phyloP scores from a whole-genome alignment of 441 rosid genomes.

The Dalechampia spathulata region DNA sequence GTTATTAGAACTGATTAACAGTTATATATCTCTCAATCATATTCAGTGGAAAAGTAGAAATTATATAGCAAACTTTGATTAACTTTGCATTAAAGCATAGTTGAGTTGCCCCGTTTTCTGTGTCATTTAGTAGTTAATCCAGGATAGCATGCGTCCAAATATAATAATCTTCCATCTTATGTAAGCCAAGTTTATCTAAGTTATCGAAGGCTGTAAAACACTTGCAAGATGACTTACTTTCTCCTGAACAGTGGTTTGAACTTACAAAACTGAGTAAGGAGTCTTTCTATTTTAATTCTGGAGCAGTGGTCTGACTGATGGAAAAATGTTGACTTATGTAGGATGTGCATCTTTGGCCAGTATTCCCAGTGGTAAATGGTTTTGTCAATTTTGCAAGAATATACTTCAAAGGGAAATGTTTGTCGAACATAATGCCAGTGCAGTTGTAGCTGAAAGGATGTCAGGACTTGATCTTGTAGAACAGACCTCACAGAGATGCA shows the following conservation, averaged over 20 bases:
- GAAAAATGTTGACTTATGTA: slow-evolving; percentile 24
- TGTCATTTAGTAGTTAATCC: no score
- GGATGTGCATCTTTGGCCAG: slow-evolving; percentile 75
- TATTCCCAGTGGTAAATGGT: slow-evolving; percentile 84
- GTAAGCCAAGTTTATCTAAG: no score
- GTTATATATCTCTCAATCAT: no score
- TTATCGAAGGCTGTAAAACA: no score
- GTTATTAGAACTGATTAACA: no score
- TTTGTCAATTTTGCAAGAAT: slow-evolving; percentile 83
- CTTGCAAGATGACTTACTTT: no score
- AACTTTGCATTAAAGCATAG: no score
- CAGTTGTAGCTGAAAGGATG: slow-evolving; percentile 76
- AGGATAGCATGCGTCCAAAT: no score
- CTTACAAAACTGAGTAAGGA: background rate
- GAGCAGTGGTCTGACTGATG: slow-evolving; percentile 8
- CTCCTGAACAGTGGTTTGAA: background rate
- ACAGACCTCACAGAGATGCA: slow-evolving; percentile 71
- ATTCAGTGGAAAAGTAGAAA: no score
- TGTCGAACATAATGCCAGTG: slow-evolving; percentile 53
- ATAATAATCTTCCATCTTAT: no score
- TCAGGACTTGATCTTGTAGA: slow-evolving; percentile 70
- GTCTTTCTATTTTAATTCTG: slow-evolving; percentile 12
- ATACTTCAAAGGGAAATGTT: slow-evolving; percentile 54
- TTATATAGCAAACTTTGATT: no score
- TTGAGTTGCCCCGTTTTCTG: no score